These are phyloP conservation scores for Coniochaeta sp. DNA, from an alignment of 2,329 filamentous ascomycete species.

Conservation along the genomic window DNA sequence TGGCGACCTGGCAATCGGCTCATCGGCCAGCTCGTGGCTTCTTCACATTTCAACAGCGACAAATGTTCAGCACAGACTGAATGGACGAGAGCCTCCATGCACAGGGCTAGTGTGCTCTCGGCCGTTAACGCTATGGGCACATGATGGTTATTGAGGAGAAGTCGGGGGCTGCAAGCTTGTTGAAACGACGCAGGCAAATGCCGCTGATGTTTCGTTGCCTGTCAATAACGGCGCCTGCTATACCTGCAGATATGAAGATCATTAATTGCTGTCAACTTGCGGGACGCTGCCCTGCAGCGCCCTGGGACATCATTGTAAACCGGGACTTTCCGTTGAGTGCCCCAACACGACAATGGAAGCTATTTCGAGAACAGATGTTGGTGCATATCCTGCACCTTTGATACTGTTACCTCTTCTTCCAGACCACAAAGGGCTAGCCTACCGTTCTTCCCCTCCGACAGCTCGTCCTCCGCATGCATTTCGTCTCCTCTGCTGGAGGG, in stretches of 20 bases:
- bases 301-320: background rate
- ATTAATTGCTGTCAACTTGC: background rate
- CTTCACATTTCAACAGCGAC: background rate
- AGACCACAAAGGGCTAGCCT: background rate
- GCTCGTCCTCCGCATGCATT: too few relatives aligned
- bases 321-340: background rate
- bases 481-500: background rate
- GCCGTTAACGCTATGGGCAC: slow-evolving; percentile 1
- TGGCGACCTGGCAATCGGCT: background rate
- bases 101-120: background rate
- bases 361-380: background rate
- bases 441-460: background rate
- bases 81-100: too few relatives aligned
- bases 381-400: background rate
- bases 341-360: background rate
- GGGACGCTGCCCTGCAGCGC: background rate
- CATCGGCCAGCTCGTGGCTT: background rate
- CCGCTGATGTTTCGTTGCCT: background rate
- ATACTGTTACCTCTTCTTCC: background rate
- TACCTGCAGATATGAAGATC: background rate
- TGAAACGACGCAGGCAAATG: background rate
- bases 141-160: background rate
- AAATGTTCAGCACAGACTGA: background rate
- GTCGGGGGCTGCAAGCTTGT: background rate
- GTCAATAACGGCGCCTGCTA: background rate